Percentiles rank a stretch among this genome's conserved stretches.
Conservation (phyloP, 352 stramenopile genomes). For the Blastocystis sp. region DNA sequence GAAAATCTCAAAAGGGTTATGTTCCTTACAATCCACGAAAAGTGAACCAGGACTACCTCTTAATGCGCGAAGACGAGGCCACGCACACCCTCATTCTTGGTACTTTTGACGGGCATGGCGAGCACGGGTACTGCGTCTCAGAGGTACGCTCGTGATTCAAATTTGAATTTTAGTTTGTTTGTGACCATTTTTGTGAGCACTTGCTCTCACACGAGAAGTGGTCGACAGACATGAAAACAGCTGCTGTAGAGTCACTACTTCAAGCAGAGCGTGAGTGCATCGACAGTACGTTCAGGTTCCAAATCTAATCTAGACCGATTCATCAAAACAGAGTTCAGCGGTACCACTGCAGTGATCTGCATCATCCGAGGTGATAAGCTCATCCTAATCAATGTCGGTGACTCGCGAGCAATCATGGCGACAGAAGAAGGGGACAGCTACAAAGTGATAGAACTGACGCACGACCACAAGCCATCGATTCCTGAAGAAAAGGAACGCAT, state of each 20-base stretch:
- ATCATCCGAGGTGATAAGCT: constrained; percentile 77
- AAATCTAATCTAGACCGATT: not conserved
- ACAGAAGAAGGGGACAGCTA: constrained; percentile 15
- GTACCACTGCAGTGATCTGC: constrained; percentile 77
- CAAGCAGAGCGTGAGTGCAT: not conserved
- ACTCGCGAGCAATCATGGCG: constrained; percentile 75
- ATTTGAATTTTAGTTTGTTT: constrained; percentile 1
- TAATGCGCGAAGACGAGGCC: constrained; percentile 57
- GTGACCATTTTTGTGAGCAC: not conserved
- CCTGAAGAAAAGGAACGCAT: constrained; percentile 83
- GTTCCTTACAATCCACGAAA: constrained; percentile 61
- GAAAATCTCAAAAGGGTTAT: constrained; percentile 63
- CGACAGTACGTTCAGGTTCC: not conserved
- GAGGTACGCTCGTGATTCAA: not conserved
- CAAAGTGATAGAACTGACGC: constrained; percentile 78
- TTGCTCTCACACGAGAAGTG: not conserved
- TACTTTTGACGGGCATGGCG: constrained; percentile 62
- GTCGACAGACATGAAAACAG: not conserved
- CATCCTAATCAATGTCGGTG: constrained; percentile 90
- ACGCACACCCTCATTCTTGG: constrained; percentile 46
- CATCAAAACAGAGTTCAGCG: constrained; percentile 68
- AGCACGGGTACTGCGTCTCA: constrained; percentile 58
- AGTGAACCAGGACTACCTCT: constrained; percentile 58
- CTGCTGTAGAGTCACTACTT: not conserved
- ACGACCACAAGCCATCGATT: constrained; percentile 94